Evolutionary conservation across 306 rosid genomes (phyloP).

Genomic region (Pyrus bretschneideri): DNA sequence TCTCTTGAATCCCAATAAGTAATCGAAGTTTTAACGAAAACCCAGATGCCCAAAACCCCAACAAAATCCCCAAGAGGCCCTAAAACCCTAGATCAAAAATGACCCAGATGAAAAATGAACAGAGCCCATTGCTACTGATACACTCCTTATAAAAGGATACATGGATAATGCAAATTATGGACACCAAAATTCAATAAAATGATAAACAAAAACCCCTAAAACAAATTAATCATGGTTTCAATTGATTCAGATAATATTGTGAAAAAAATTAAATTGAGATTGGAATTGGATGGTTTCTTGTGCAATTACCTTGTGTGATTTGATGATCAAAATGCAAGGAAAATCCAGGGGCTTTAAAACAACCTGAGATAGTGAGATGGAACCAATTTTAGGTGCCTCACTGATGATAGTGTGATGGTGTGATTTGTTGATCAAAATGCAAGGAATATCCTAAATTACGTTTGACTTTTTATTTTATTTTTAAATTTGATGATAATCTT

Average conservation of each 20-base stretch:
- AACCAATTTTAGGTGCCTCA: background rate
- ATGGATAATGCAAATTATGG: conserved; percentile 46
- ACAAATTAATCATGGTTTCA: background rate
- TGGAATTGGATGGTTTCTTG: background rate
- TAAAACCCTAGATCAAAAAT: conserved; percentile 34
- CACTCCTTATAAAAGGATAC: conserved; percentile 15
- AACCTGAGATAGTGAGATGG: background rate
- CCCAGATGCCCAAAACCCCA: conserved; percentile 26
- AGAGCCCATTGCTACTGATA: conserved; percentile 3
- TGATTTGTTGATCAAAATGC: too few relatives aligned
- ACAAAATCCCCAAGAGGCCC: conserved; percentile 2
- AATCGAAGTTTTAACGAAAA: conserved; percentile 1
- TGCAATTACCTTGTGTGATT: conserved; percentile 14
- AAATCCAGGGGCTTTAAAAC: background rate
- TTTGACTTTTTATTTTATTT: background rate
- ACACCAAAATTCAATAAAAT: conserved; percentile 27
- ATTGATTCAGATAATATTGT: background rate
- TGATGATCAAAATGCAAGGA: conserved; percentile 21
- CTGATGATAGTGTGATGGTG: too few relatives aligned
- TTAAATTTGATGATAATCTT: background rate
- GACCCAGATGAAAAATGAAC: conserved; percentile 8
- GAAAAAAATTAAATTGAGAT: background rate
- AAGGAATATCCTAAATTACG: background rate
- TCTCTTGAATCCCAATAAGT: background rate
- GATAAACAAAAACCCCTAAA: background rate